Evolutionary conservation across 2,329 filamentous ascomycete species (phyloP).

Genomic region (Nothopassalora personata): DNA sequence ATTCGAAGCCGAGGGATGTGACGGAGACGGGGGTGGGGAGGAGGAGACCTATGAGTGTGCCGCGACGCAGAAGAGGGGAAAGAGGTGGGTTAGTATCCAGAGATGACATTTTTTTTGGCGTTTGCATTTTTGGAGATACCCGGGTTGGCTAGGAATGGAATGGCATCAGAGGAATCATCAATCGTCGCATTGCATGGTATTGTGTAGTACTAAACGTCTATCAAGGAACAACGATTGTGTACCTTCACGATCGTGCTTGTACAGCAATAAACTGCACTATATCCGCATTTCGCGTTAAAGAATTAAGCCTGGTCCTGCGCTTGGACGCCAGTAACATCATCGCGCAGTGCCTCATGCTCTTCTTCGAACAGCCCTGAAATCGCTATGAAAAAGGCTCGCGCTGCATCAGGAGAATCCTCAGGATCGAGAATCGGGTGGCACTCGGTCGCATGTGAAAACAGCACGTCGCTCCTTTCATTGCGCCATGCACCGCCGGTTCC

Average conservation of each 20-base stretch:
- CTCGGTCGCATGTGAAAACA: background rate
- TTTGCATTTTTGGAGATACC: background rate
- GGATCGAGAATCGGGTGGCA: background rate
- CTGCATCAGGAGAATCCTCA: no score
- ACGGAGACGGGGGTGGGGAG: conserved; percentile 4
- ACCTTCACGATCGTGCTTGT: background rate
- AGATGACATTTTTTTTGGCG: background rate
- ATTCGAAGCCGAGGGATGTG: background rate
- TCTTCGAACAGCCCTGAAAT: no score
- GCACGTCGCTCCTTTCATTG: background rate
- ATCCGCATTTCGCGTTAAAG: background rate
- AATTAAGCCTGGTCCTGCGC: background rate
- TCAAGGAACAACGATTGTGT: background rate
- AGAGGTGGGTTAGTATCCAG: background rate
- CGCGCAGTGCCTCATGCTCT: background rate
- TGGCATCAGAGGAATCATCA: background rate
- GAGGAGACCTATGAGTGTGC: background rate
- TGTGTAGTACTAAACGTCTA: no score
- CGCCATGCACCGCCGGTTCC: background rate
- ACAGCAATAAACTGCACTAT: background rate
- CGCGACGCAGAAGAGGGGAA: background rate
- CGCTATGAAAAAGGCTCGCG: background rate
- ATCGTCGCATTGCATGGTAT: background rate
- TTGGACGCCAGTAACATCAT: background rate
- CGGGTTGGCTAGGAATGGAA: background rate